Evolutionary conservation across 1,284 basidiomycete genomes (phyloP).

Genomic region (Cryptococcus amylolentus): DNA sequence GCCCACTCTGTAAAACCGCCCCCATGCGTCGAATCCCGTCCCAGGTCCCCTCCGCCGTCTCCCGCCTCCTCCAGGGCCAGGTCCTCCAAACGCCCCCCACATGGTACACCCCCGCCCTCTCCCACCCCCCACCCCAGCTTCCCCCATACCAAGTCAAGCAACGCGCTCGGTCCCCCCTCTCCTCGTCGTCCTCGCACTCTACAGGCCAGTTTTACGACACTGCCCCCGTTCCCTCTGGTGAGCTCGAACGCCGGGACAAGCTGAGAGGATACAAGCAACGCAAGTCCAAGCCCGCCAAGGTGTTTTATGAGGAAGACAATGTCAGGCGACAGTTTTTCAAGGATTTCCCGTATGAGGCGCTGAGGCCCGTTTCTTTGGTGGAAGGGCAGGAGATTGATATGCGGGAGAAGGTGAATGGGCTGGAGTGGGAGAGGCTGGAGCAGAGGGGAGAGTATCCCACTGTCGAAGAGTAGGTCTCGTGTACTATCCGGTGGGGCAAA

Average conservation of each 20-base stretch:
- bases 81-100: slow-evolving; percentile 68
- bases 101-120: slow-evolving; percentile 82
- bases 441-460: slow-evolving; percentile 79
- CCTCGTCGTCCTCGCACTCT: slow-evolving; percentile 15
- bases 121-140: slow-evolving; percentile 80
- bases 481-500: not conserved
- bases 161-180: slow-evolving; percentile 46
- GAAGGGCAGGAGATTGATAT: slow-evolving; percentile 58
- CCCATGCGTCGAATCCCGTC: slow-evolving; percentile 76
- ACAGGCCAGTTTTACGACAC: slow-evolving; percentile 6
- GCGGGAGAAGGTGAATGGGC: slow-evolving; percentile 59
- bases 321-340: slow-evolving; percentile 85
- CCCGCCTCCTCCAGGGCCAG: slow-evolving; percentile 69
- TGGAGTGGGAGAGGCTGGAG: slow-evolving; percentile 67
- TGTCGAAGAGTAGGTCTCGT: slow-evolving; percentile 76
- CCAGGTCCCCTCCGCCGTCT: slow-evolving; percentile 84
- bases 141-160: slow-evolving; percentile 64
- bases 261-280: slow-evolving; percentile 51
- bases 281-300: slow-evolving; percentile 59
- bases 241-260: slow-evolving; percentile 20
- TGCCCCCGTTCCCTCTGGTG: slow-evolving; percentile 4
- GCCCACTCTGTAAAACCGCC: not conserved
- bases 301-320: slow-evolving; percentile 80
- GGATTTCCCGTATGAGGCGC: slow-evolving; percentile 95
- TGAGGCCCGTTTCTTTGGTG: slow-evolving; percentile 72